phyloP scores from a whole-genome alignment of 208 protist genomes.

The Porcisia deanei region DNA sequence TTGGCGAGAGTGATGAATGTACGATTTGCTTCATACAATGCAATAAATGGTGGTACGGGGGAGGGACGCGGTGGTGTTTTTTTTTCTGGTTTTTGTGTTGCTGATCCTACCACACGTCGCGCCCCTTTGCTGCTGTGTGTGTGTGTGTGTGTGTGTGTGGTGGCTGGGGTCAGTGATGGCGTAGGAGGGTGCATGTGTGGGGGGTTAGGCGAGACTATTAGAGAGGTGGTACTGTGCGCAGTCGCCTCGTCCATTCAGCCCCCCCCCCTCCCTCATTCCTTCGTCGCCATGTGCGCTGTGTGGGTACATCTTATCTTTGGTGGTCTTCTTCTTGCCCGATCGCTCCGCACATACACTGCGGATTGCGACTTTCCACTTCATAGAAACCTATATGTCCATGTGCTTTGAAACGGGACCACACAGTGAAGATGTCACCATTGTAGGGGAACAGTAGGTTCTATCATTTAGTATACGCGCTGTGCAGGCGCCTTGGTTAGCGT shows the following conservation, averaged over 20 bases:
- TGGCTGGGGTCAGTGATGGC: background rate
- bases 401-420: background rate
- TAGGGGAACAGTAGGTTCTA: too few relatives aligned
- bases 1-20: background rate
- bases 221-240: background rate
- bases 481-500: background rate
- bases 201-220: background rate
- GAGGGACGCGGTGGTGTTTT: background rate
- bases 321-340: background rate
- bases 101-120: too few relatives aligned
- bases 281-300: background rate
- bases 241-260: background rate
- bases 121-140: background rate
- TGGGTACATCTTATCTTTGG: background rate
- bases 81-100: background rate
- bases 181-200: background rate
- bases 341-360: conserved; percentile 2
- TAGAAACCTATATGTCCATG: background rate
- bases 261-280: background rate
- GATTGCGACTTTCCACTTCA: background rate
- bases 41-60: background rate
- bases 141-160: background rate
- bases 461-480: background rate
- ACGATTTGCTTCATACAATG: background rate
- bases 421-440: too few relatives aligned